Evolutionary conservation across 352 stramenopile genomes (phyloP).

Genomic region (Pythium scleroteichum): DNA sequence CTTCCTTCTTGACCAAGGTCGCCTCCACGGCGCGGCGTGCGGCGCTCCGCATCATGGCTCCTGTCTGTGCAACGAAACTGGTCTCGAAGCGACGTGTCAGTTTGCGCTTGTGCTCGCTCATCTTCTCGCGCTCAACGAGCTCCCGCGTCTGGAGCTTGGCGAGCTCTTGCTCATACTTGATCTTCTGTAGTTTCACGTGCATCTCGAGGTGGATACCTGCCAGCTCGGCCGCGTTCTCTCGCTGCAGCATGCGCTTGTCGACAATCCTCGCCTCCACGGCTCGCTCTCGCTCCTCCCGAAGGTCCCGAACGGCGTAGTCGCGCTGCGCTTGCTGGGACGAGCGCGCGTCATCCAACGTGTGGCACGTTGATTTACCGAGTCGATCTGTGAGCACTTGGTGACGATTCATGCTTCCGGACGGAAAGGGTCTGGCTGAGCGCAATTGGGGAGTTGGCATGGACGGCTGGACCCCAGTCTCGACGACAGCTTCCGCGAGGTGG

Average conservation of each 20-base stretch:
- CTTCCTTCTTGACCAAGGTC: constrained; percentile 34
- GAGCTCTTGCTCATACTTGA: constrained; percentile 57
- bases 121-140: constrained; percentile 49
- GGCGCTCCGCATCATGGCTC: constrained; percentile 65
- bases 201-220: constrained; percentile 63
- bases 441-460: constrained; percentile 4
- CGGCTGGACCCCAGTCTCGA: constrained; percentile 20
- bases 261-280: constrained; percentile 67
- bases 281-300: constrained; percentile 62
- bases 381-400: constrained; percentile 59
- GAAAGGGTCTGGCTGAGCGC: not conserved
- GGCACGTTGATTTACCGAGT: constrained; percentile 39
- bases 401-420: constrained; percentile 34
- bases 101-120: constrained; percentile 37
- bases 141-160: constrained; percentile 45
- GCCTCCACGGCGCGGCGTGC: constrained; percentile 45
- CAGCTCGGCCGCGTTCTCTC: constrained; percentile 56
- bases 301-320: constrained; percentile 49
- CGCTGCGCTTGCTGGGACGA: constrained; percentile 33
- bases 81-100: constrained; percentile 56
- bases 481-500: constrained; percentile 21
- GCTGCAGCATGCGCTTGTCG: constrained; percentile 65
- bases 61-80: constrained; percentile 54
- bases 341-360: constrained; percentile 38
- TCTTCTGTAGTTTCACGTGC: constrained; percentile 66